Conservation (phyloP, 106 monocot genomes). For the Cymbidium sinense region DNA sequence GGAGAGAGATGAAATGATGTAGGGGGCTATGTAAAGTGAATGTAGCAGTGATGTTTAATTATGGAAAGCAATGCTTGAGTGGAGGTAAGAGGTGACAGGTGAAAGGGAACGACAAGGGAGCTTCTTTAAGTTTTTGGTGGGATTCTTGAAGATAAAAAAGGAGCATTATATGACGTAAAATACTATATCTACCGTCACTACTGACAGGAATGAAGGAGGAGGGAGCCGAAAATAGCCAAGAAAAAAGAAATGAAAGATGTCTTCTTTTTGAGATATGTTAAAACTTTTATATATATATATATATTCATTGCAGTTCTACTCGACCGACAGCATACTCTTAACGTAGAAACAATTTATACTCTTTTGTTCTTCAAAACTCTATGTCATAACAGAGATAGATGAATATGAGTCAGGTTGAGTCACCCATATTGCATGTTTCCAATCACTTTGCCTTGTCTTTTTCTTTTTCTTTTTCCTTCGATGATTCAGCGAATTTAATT, state of each 20-base stretch:
- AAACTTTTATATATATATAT: too few species aligned
- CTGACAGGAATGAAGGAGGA: neutral
- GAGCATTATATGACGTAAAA: neutral
- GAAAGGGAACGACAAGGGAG: neutral
- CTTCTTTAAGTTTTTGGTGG: neutral
- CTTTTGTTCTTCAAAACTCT: too few species aligned
- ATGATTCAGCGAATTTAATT: too few species aligned
- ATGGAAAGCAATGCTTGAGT: slow-evolving; percentile 1
- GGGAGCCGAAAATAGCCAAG: too few species aligned
- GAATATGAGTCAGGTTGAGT: neutral
- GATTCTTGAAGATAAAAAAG: neutral
- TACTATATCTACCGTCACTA: neutral
- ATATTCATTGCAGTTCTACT: too few species aligned
- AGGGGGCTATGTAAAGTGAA: neutral
- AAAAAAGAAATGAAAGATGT: neutral
- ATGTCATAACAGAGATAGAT: too few species aligned
- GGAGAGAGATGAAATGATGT: neutral
- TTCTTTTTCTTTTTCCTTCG: too few species aligned
- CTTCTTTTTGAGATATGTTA: too few species aligned
- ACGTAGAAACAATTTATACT: too few species aligned
- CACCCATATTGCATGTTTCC: neutral
- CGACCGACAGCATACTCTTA: too few species aligned
- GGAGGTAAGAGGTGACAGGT: neutral
- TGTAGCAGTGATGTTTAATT: slow-evolving; percentile 2
- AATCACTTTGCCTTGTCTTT: neutral